Evolutionary conservation across 1,284 basidiomycete genomes (phyloP).

Genomic region (Malassezia slooffiae): DNA sequence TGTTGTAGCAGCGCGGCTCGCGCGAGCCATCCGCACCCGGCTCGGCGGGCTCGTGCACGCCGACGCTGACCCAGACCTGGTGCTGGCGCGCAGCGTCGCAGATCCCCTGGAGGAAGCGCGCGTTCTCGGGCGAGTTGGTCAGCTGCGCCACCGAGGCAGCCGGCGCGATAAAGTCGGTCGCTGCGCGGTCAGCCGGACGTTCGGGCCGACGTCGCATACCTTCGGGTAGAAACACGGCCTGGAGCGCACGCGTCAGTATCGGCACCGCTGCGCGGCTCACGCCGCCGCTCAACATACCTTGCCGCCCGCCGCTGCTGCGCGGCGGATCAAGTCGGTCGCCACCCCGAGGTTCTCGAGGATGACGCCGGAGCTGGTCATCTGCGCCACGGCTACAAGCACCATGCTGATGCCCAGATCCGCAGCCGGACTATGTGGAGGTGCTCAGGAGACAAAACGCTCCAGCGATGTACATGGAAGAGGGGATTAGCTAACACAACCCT

Average conservation of each 20-base stretch:
- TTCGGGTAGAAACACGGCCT: conserved; percentile 16
- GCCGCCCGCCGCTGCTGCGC: conserved; percentile 42
- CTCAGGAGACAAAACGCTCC: too few relatives aligned
- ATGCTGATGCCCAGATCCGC: too few relatives aligned
- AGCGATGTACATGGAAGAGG: too few relatives aligned
- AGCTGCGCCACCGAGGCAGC: conserved; percentile 35
- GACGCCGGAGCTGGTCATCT: conserved; percentile 29
- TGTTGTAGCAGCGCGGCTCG: conserved; percentile 49
- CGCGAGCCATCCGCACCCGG: conserved; percentile 20
- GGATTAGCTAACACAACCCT: too few relatives aligned
- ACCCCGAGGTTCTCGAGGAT: conserved; percentile 33
- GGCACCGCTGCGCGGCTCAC: not conserved
- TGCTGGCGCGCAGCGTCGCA: conserved; percentile 46
- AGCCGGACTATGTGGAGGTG: too few relatives aligned
- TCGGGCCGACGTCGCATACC: not conserved
- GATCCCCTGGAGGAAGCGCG: conserved; percentile 45
- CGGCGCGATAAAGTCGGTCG: conserved; percentile 51
- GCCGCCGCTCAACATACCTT: not conserved
- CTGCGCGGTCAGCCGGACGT: conserved; percentile 2
- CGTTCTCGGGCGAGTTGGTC: conserved; percentile 28
- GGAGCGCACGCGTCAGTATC: not conserved
- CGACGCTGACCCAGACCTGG: conserved; percentile 48
- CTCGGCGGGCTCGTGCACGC: conserved; percentile 50
- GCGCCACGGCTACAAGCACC: conserved; percentile 38
- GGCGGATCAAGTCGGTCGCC: conserved; percentile 36